These are phyloP conservation scores for Pugionium cornutum DNA, from an alignment of 345 rosid genomes.

Conservation along the genomic window DNA sequence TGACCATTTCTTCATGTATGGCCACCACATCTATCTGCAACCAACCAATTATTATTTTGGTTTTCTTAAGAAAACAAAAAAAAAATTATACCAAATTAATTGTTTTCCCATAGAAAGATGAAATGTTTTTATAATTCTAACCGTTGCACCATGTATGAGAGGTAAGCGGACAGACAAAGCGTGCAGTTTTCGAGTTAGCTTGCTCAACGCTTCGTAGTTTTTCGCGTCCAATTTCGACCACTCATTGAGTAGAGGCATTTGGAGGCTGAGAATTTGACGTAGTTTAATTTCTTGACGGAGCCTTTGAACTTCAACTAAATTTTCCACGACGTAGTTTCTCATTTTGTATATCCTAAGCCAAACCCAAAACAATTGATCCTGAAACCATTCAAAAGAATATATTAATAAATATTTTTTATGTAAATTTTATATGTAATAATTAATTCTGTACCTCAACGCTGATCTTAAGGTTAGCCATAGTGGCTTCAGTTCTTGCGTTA, in stretches of 20 bases:
- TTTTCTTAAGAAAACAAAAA: background rate
- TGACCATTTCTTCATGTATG: constrained; percentile 50
- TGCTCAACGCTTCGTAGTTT: constrained; percentile 59
- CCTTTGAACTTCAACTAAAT: constrained; percentile 45
- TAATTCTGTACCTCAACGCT: constrained; percentile 48
- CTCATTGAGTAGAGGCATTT: constrained; percentile 50
- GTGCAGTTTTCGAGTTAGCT: constrained; percentile 60
- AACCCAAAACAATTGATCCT: constrained; percentile 55
- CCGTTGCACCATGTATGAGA: constrained; percentile 53
- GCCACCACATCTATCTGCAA: constrained; percentile 52
- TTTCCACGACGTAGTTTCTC: constrained; percentile 49
- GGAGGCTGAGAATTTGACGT: constrained; percentile 46
- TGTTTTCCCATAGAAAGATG: too few relatives aligned
- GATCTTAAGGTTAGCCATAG: constrained; percentile 40
- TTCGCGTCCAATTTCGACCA: constrained; percentile 55
- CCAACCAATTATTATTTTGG: background rate
- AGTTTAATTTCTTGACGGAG: constrained; percentile 49
- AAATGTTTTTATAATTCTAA: constrained; percentile 15
- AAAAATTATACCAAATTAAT: too few relatives aligned
- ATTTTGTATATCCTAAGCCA: constrained; percentile 49
- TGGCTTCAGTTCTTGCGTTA: constrained; percentile 56
- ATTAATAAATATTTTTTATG: background rate
- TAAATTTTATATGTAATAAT: background rate
- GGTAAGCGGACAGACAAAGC: constrained; percentile 56
- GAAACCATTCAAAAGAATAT: constrained; percentile 8